phyloP scores from a whole-genome alignment of 495 filamentous ascomycete species.

The Neurospora intermedia region DNA sequence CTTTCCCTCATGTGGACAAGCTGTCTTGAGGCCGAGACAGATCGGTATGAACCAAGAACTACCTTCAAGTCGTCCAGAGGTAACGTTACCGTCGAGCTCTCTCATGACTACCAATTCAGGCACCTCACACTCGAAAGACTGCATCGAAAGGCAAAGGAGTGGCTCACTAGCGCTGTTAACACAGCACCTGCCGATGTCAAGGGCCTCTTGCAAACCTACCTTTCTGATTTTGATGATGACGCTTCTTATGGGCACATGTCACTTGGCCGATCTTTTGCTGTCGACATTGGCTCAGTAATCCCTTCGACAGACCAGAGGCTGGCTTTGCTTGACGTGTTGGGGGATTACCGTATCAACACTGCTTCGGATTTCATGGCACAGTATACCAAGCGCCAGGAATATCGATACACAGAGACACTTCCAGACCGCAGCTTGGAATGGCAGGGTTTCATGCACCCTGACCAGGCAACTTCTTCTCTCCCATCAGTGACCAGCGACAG shows the following conservation, averaged over 20 bases:
- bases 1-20: slow-evolving; percentile 89
- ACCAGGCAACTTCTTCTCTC: slow-evolving; percentile 31
- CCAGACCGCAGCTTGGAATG: slow-evolving; percentile 54
- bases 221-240: slow-evolving; percentile 86
- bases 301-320: slow-evolving; percentile 82
- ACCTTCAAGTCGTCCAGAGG: slow-evolving; percentile 64
- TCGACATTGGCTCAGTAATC: slow-evolving; percentile 83
- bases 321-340: slow-evolving; percentile 60
- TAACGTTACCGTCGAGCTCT: slow-evolving; percentile 72
- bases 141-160: slow-evolving; percentile 61
- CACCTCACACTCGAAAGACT: slow-evolving; percentile 68
- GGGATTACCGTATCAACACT: slow-evolving; percentile 65
- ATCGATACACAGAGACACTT: slow-evolving; percentile 64
- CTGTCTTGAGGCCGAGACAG: slow-evolving; percentile 86
- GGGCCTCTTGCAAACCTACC: slow-evolving; percentile 84
- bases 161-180: slow-evolving; percentile 71
- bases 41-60: slow-evolving; percentile 81
- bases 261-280: slow-evolving; percentile 86
- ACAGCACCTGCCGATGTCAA: slow-evolving; percentile 92
- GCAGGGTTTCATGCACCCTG: slow-evolving; percentile 44
- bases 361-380: slow-evolving; percentile 93
- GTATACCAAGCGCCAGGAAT: slow-evolving; percentile 94
- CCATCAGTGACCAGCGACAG: slow-evolving; percentile 34
- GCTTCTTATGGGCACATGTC: slow-evolving; percentile 80
- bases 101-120: slow-evolving; percentile 76